Evolutionary conservation across 2,329 filamentous ascomycete genomes (phyloP), one percentile per base, ranked within the genome.

Genomic region (Colletotrichum euphorbiae): DNA sequence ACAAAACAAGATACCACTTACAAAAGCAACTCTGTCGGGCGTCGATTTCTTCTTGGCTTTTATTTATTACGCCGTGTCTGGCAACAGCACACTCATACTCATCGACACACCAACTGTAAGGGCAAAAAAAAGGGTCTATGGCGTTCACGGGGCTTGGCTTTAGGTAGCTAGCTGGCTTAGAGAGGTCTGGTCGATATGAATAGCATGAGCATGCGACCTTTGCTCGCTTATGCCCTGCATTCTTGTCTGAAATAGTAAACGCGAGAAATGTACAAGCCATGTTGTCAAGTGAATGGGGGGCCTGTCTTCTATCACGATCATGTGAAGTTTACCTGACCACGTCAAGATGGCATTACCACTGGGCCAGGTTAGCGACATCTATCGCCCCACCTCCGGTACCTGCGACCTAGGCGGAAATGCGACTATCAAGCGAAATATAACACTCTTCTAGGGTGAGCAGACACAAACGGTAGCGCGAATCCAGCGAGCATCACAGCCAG

Each of bases 121-220:
- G 64, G 64, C 64, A 57, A 50, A 67, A 38, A 11, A 11, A 38
- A 2, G 59, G 66, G 66, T 69, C 66, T 69, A 69, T 52, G 66
- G 66, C 66, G 66, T 69, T 69, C 54, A 45, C 40, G 66, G 66
- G 48, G 66, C 33, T 55, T 69, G 40, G 61, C 66, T 69, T 68
- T 55, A 66, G 62, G 62, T 60, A 66, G 56, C 45, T 60, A 59
- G 40, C 66, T 69, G 58, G 63, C 59, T 63, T 69, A 69, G 66
- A 69, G 66, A 69, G 66, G 61, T 69, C 66, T 69, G 62, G 61
- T 68, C 66, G 61, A 60, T 66, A 69, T 51, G 66, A 66, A 66
- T 65, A 65, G 66, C 66, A 66, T 69, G 61, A 66, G 62, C 61
- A 69, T 60, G 61, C 28, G 61, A 55, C 65, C 60, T 66, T 68